Conservation (phyloP, 208 protist species). For the Wallacemonas sp. region DNA sequence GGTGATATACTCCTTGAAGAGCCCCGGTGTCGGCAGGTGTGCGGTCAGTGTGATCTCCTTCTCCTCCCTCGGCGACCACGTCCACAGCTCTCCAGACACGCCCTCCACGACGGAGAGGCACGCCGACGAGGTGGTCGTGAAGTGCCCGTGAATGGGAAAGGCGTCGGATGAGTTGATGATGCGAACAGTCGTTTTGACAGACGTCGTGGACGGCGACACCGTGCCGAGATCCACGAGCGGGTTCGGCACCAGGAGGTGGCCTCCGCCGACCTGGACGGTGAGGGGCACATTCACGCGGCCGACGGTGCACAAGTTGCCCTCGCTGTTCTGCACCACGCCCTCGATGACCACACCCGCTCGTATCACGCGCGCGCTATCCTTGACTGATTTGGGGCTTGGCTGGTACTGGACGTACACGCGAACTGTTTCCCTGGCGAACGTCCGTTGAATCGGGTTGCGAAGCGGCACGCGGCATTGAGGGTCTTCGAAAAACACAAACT, state of each 20-base stretch:
- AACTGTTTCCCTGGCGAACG: conserved; percentile 64
- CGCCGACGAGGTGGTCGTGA: conserved; percentile 32
- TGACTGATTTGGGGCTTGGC: conserved; percentile 51
- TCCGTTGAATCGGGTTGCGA: conserved; percentile 49
- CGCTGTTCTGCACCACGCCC: conserved; percentile 44
- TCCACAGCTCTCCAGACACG: conserved; percentile 30
- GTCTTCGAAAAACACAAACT: conserved; percentile 80
- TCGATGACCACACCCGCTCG: conserved; percentile 77
- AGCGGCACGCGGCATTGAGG: conserved; percentile 65
- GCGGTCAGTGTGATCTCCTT: conserved; percentile 45
- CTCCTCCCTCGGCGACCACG: conserved; percentile 45
- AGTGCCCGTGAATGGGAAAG: conserved; percentile 47
- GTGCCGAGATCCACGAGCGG: conserved; percentile 49
- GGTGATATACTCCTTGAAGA: conserved; percentile 54
- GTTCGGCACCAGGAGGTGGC: conserved; percentile 41
- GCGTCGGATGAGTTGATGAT: conserved; percentile 68
- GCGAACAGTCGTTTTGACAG: conserved; percentile 35
- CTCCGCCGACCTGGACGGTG: conserved; percentile 55
- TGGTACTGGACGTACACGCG: conserved; percentile 73
- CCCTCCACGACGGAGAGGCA: conserved; percentile 1
- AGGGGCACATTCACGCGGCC: conserved; percentile 48
- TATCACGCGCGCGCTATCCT: conserved; percentile 44
- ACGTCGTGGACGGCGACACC: conserved; percentile 39
- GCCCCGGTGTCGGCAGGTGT: conserved; percentile 49
- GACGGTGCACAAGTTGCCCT: conserved; percentile 45